phyloP scores from a whole-genome alignment of 805 yeast species.

The Saccharomycopsis schoenii region DNA sequence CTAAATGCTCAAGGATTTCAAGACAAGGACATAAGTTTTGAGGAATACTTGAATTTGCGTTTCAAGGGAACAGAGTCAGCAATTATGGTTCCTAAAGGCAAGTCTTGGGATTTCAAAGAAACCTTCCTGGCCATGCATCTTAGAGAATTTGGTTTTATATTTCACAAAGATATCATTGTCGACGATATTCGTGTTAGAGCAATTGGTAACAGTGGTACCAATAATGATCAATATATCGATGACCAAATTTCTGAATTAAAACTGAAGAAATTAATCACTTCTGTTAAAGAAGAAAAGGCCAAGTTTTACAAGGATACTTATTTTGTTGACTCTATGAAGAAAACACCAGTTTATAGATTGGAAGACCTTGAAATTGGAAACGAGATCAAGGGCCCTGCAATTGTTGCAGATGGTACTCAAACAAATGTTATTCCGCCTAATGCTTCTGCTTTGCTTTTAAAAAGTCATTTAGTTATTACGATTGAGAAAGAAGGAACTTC shows the following conservation, averaged over 20 bases:
- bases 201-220: slow-evolving; percentile 46
- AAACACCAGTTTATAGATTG: slow-evolving; percentile 47
- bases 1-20: slow-evolving; percentile 21
- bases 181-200: slow-evolving; percentile 71
- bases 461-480: slow-evolving; percentile 51
- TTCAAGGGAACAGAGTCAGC: slow-evolving; percentile 88
- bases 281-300: slow-evolving; percentile 19
- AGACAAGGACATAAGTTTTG: slow-evolving; percentile 27
- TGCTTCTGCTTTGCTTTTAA: slow-evolving; percentile 43
- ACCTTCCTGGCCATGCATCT: slow-evolving; percentile 48
- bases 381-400: slow-evolving; percentile 57
- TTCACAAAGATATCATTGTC: slow-evolving; percentile 49
- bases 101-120: slow-evolving; percentile 25
- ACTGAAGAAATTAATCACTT: slow-evolving; percentile 20
- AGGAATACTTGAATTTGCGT: slow-evolving; percentile 65
- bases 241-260: slow-evolving; percentile 38
- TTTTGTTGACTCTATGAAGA: slow-evolving; percentile 41
- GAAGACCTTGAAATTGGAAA: slow-evolving; percentile 47
- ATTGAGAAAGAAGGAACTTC: slow-evolving; percentile 12
- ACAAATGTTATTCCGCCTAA: slow-evolving; percentile 65
- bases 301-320: slow-evolving; percentile 37
- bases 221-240: slow-evolving; percentile 36
- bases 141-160: slow-evolving; percentile 65
- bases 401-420: slow-evolving; percentile 73
- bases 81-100: slow-evolving; percentile 44